Conservation (phyloP, 768 basidiomycete species). For the Lyophyllum shimeji region DNA sequence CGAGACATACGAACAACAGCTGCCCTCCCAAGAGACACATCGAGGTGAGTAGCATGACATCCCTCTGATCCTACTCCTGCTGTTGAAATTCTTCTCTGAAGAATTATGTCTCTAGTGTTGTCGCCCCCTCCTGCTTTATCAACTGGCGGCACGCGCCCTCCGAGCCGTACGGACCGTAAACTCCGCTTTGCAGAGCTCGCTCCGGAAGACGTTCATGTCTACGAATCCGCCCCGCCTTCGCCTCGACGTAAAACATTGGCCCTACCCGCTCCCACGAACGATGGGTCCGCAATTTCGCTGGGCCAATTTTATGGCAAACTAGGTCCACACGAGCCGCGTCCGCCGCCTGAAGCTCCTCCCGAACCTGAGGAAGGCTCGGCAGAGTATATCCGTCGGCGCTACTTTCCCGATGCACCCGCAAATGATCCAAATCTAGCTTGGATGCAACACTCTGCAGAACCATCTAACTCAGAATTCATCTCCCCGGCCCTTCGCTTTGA, state of each 20-base stretch:
- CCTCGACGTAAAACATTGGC: slow-evolving; percentile 63
- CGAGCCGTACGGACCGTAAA: slow-evolving; percentile 54
- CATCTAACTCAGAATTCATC: slow-evolving; percentile 25
- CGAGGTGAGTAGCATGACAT: slow-evolving; percentile 11
- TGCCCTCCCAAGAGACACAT: slow-evolving; percentile 8
- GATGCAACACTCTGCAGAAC: slow-evolving; percentile 49
- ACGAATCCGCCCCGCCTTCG: slow-evolving; percentile 79
- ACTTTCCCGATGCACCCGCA: slow-evolving; percentile 71
- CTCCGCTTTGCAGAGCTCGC: slow-evolving; percentile 77
- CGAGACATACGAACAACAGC: slow-evolving; percentile 6
- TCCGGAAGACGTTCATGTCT: slow-evolving; percentile 76
- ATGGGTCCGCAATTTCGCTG: slow-evolving; percentile 39
- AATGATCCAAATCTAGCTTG: slow-evolving; percentile 79
- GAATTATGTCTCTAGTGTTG: slow-evolving; percentile 21
- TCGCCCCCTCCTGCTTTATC: slow-evolving; percentile 48
- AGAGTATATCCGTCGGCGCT: slow-evolving; percentile 80
- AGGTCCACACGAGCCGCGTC: slow-evolving; percentile 6
- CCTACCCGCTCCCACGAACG: slow-evolving; percentile 49
- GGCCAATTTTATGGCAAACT: slow-evolving; percentile 35
- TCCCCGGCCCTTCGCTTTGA: slow-evolving; percentile 68
- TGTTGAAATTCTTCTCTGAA: slow-evolving; percentile 6
- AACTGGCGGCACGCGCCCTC: slow-evolving; percentile 55
- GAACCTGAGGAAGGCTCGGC: slow-evolving; percentile 71
- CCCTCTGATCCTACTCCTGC: not conserved
- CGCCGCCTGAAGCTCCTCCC: slow-evolving; percentile 1